These are phyloP conservation scores for Trypanosoma congolense DNA, from an alignment of 208 protist genomes.

Conservation along the genomic window DNA sequence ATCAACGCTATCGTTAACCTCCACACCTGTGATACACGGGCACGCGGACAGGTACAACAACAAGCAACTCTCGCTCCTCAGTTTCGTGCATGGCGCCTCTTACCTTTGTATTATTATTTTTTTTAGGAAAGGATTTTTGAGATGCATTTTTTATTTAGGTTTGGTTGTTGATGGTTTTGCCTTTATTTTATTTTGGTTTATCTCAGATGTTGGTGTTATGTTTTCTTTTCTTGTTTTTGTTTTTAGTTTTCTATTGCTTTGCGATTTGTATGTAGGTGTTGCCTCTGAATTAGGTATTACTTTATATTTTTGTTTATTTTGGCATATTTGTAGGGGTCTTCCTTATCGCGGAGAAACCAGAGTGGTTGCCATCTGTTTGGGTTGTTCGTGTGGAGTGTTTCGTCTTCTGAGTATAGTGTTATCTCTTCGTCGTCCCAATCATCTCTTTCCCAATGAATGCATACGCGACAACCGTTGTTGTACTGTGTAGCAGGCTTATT, in stretches of 20 bases:
- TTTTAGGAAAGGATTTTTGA: no score
- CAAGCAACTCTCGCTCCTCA: conserved; percentile 16
- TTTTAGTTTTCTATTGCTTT: conserved; percentile 2
- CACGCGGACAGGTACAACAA: no score
- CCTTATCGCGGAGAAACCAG: conserved; percentile 54
- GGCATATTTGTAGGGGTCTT: conserved; percentile 26
- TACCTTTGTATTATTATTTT: conserved; percentile 11
- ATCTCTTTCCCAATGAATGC: conserved; percentile 71
- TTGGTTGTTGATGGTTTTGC: conserved; percentile 25
- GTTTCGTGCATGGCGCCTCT: conserved; percentile 19
- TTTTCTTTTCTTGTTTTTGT: conserved; percentile 19
- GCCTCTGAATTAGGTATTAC: conserved; percentile 21
- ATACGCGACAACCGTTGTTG: conserved; percentile 23
- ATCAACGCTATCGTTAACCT: neutral
- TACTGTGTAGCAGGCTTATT: no score
- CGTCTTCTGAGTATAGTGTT: conserved; percentile 68
- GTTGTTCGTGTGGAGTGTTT: conserved; percentile 61
- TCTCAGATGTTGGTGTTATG: neutral
- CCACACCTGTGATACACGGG: neutral
- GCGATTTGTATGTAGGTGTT: no score
- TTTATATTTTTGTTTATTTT: conserved; percentile 12
- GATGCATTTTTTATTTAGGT: no score
- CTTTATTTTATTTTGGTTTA: conserved; percentile 8
- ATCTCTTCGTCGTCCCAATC: conserved; percentile 78
- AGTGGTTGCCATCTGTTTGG: conserved; percentile 79